Evolutionary conservation across 164 flowering plant species (phyloP).

Genomic region (Cinnamomum chago): DNA sequence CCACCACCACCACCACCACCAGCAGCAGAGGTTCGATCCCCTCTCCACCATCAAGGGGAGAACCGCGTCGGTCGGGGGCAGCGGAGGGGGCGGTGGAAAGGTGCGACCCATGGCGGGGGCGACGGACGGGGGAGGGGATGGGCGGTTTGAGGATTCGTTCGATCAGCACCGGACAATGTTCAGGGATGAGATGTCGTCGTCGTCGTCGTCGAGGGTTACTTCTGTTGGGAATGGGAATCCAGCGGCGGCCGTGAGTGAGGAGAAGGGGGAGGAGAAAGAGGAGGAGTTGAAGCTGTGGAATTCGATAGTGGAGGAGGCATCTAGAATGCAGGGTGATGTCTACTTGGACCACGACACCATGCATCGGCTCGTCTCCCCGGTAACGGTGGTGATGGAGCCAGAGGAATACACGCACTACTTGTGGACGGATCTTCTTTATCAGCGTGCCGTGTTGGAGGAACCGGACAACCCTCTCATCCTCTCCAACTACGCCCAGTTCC

Average conservation of each 20-base stretch:
- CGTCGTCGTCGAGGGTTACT: too few relatives aligned
- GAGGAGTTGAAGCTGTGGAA: conserved; percentile 62
- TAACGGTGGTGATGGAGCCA: conserved; percentile 45
- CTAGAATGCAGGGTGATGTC: conserved; percentile 46
- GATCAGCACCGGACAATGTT: conserved; percentile 26
- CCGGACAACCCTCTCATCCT: conserved; percentile 72
- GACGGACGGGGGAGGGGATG: conserved; percentile 59
- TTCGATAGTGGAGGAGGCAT: conserved; percentile 61
- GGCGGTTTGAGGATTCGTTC: conserved; percentile 23
- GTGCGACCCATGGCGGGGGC: conserved; percentile 44
- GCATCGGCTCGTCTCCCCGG: conserved; percentile 64
- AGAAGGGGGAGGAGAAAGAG: conserved; percentile 12
- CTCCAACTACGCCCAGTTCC: conserved; percentile 87
- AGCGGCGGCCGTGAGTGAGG: neutral
- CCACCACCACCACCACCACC: conserved; percentile 17
- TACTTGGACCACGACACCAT: conserved; percentile 52
- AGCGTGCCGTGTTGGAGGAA: conserved; percentile 49
- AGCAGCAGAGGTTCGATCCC: conserved; percentile 38
- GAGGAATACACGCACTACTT: conserved; percentile 43
- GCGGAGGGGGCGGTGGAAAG: conserved; percentile 68
- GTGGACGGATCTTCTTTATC: conserved; percentile 68
- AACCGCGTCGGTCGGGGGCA: conserved; percentile 52
- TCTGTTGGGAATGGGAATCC: conserved; percentile 2
- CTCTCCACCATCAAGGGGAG: conserved; percentile 43
- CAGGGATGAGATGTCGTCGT: conserved; percentile 34